Percentiles rank a stretch among this genome's conserved stretches.
Conservation (phyloP, 2,329 filamentous ascomycete genomes). For the Exophiala dermatitidis region DNA sequence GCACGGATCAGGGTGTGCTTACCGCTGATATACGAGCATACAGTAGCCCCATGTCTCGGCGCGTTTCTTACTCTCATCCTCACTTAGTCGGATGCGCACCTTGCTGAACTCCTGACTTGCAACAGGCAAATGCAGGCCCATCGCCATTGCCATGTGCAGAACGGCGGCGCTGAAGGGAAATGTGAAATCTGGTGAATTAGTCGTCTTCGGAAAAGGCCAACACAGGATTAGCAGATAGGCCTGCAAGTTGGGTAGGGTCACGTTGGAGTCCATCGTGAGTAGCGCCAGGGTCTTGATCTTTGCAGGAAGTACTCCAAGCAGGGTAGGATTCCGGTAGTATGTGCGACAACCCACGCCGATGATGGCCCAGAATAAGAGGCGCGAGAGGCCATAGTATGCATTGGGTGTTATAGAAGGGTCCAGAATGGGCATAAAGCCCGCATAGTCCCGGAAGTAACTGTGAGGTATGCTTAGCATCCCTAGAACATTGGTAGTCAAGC, state of each 20-base stretch:
- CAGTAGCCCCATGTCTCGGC: conserved; percentile 38
- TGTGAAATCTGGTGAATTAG: conserved; percentile 30
- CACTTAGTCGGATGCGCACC: conserved; percentile 30
- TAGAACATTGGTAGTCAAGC: background rate
- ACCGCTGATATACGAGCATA: conserved; percentile 37
- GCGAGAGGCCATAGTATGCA: conserved; percentile 67
- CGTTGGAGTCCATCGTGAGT: conserved; percentile 28
- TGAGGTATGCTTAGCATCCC: background rate
- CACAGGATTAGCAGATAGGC: conserved; percentile 35
- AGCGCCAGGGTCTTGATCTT: conserved; percentile 35
- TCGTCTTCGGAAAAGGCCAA: conserved; percentile 37
- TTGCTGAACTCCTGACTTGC: conserved; percentile 39
- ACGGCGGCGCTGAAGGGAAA: conserved; percentile 35
- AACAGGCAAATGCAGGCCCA: conserved; percentile 38
- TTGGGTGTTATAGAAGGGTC: conserved; percentile 55
- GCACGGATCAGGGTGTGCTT: conserved; percentile 1
- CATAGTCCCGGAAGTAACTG: conserved; percentile 37
- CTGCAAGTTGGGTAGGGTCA: conserved; percentile 34
- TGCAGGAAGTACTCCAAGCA: conserved; percentile 32
- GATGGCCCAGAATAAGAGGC: conserved; percentile 75
- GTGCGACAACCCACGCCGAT: conserved; percentile 34
- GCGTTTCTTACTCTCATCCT: conserved; percentile 34
- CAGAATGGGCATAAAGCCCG: conserved; percentile 35
- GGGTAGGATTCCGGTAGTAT: conserved; percentile 35
- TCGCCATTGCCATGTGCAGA: conserved; percentile 39